A percentile compares a stretch with the other conserved stretches of the same genome.
Evolutionary conservation across 768 basidiomycete genomes (phyloP).

Genomic region (Suillus subalutaceus): DNA sequence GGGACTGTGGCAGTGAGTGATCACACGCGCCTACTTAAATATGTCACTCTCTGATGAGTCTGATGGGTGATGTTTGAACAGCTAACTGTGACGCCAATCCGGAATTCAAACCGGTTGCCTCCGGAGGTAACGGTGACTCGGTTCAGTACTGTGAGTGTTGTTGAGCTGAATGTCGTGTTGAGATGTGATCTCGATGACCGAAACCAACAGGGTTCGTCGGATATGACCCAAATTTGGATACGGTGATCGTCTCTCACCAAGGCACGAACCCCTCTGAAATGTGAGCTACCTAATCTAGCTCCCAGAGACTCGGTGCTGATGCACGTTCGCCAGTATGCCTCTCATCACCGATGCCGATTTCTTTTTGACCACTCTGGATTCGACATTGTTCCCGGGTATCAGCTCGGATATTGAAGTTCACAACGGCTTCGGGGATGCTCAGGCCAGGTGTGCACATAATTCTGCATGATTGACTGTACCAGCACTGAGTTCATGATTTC

Average conservation of each 20-base stretch:
- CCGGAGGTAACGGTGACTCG: conserved; percentile 47
- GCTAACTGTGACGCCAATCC: conserved; percentile 52
- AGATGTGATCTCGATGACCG: background rate
- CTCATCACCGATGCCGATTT: conserved; percentile 47
- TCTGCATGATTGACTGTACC: background rate
- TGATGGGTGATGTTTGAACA: conserved; percentile 20
- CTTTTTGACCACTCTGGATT: conserved; percentile 34
- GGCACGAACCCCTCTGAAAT: conserved; percentile 36
- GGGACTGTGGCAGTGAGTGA: conserved; percentile 59
- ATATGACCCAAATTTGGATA: conserved; percentile 42
- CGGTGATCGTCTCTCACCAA: conserved; percentile 42
- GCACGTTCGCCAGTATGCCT: conserved; percentile 29
- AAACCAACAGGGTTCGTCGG: conserved; percentile 51
- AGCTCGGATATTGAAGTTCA: conserved; percentile 45
- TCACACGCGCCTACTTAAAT: background rate
- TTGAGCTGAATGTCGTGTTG: background rate
- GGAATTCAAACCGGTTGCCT: conserved; percentile 48
- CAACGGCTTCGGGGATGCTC: conserved; percentile 47
- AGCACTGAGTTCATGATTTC: background rate
- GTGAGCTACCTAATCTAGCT: conserved; percentile 18
- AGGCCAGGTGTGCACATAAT: conserved; percentile 42
- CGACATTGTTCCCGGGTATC: conserved; percentile 54
- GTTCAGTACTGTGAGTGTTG: conserved; percentile 46
- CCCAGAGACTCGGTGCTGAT: background rate
- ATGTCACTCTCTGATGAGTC: background rate